Conservation (phyloP, 208 protist genomes). For the Kentomonas sorsogonicus region DNA sequence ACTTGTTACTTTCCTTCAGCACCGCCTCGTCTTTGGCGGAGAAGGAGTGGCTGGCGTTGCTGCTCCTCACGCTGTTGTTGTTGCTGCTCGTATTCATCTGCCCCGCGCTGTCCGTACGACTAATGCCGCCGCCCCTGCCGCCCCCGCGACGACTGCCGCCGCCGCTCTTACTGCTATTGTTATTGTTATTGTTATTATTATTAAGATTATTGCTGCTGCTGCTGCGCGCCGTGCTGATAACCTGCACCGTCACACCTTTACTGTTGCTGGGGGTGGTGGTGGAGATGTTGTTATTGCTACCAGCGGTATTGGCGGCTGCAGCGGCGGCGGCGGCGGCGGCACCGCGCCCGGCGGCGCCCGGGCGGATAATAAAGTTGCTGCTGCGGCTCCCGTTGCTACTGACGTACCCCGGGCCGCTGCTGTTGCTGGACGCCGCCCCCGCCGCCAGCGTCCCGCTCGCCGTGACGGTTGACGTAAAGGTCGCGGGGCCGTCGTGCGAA, state of each 20-base stretch:
- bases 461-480: no score
- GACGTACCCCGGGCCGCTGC: not conserved
- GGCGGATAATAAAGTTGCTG: no score
- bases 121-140: not conserved
- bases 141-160: not conserved
- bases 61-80: not conserved
- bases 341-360: no score
- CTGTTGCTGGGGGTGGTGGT: no score
- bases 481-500: no score
- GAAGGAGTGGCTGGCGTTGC: not conserved
- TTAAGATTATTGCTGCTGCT: not conserved
- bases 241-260: no score
- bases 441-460: not conserved
- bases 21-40: conserved; percentile 5
- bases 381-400: no score
- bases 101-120: not conserved
- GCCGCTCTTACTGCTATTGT: not conserved
- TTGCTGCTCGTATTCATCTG: conserved; percentile 3
- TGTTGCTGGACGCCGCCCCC: not conserved
- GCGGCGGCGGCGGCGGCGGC: no score
- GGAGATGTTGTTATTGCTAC: not conserved
- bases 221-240: not conserved
- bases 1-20: conserved; percentile 21
- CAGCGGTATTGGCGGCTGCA: no score
- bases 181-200: conserved; percentile 4